phyloP scores from a whole-genome alignment of 202 grass and related monocot species.

The Digitaria exilis region DNA sequence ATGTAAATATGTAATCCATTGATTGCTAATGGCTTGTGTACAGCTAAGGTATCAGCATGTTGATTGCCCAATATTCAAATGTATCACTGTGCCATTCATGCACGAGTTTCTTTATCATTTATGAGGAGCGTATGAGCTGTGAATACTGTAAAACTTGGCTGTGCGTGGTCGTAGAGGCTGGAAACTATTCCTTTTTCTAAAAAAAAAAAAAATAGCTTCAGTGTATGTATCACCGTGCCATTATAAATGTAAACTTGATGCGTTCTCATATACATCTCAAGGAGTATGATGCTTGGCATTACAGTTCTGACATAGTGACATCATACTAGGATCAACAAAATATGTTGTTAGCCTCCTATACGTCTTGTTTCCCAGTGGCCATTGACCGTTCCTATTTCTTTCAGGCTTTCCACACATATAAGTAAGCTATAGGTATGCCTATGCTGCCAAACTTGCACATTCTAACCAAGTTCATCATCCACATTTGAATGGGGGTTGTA shows the following conservation, averaged over 20 bases:
- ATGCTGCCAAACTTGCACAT: background rate
- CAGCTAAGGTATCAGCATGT: background rate
- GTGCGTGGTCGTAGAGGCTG: no score
- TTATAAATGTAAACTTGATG: background rate
- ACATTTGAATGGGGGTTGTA: background rate
- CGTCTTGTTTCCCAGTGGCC: background rate
- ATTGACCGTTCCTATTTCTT: background rate
- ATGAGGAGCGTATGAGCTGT: no score
- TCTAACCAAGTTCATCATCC: background rate
- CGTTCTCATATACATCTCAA: background rate
- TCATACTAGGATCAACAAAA: background rate
- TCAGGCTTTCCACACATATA: background rate
- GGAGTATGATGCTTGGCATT: background rate
- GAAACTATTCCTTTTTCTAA: no score
- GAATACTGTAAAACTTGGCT: no score
- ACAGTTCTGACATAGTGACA: background rate
- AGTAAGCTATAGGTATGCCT: conserved; percentile 11
- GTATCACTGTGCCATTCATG: background rate
- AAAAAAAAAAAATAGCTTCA: no score
- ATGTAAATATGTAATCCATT: background rate
- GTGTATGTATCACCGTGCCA: background rate
- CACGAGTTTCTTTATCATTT: no score
- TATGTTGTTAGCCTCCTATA: background rate
- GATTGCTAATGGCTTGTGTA: background rate
- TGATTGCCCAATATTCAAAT: background rate